Conservation (phyloP, 495 filamentous ascomycete species). For the Glonium stellatum region DNA sequence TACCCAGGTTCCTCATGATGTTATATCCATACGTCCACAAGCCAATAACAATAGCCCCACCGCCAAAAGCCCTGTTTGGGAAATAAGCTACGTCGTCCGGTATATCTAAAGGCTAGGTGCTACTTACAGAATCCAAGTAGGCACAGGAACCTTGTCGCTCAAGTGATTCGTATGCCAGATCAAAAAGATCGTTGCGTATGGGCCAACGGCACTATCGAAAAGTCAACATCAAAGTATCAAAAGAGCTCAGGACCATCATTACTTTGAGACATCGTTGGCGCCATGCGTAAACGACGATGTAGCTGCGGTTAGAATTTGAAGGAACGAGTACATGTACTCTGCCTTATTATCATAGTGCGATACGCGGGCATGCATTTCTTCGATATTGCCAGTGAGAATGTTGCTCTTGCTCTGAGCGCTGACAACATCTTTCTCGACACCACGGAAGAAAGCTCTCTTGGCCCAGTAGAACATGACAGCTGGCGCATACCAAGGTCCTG, state of each 20-base stretch:
- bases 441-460: constrained; percentile 21
- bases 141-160: constrained; percentile 46
- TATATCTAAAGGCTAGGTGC: constrained; percentile 17
- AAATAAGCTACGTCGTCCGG: background rate
- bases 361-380: constrained; percentile 42
- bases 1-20: constrained; percentile 60
- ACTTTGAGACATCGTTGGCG: constrained; percentile 69
- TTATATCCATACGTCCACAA: constrained; percentile 61
- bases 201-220: constrained; percentile 44
- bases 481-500: constrained; percentile 15
- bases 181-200: constrained; percentile 61
- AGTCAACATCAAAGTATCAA: background rate
- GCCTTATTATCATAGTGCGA: constrained; percentile 59
- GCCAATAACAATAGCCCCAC: constrained; percentile 34
- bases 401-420: constrained; percentile 11
- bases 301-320: constrained; percentile 67
- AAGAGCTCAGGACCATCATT: background rate
- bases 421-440: constrained; percentile 29
- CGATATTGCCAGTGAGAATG: constrained; percentile 24
- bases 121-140: constrained; percentile 45
- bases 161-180: constrained; percentile 53
- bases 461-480: constrained; percentile 4
- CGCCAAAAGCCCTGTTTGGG: background rate
- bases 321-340: constrained; percentile 69
- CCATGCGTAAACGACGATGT: constrained; percentile 74